A percentile compares a stretch with the other conserved stretches of the same genome.
phyloP scores from a whole-genome alignment of 441 rosid species.

The Croton laevigatus region DNA sequence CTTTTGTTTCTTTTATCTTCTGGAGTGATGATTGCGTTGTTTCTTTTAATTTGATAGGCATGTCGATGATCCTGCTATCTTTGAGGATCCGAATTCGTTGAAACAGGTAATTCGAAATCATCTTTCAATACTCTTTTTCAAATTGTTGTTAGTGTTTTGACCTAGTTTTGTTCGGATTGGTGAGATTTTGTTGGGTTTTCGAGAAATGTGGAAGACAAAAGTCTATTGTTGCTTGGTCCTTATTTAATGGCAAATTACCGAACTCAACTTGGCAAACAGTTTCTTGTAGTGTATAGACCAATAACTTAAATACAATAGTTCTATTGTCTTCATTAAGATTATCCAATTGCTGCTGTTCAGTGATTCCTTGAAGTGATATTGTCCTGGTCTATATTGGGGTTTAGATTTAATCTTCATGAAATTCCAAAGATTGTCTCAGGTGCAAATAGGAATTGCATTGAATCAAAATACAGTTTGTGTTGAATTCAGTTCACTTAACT shows the following conservation, averaged over 20 bases:
- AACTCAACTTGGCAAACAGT: no score
- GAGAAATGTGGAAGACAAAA: neutral
- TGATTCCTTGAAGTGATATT: neutral
- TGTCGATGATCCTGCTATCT: constrained; percentile 49
- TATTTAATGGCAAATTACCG: no score
- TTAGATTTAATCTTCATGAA: neutral
- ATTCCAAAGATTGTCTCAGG: neutral
- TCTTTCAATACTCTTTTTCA: neutral
- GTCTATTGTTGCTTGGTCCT: neutral
- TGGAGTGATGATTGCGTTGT: neutral
- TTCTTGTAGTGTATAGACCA: neutral
- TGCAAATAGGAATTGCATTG: neutral
- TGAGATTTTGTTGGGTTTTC: neutral
- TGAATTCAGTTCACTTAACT: neutral
- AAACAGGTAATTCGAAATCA: constrained; percentile 44
- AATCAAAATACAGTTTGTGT: neutral
- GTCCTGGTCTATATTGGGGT: constrained; percentile 1
- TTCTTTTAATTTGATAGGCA: constrained; percentile 38
- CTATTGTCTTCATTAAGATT: neutral
- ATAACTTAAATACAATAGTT: neutral
- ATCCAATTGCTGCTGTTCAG: neutral
- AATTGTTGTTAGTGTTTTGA: neutral
- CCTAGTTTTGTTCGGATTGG: neutral
- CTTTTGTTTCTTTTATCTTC: neutral
- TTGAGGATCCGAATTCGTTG: constrained; percentile 81